phyloP scores from a whole-genome alignment of 2,329 filamentous ascomycete species.

The Karstenula rhodostoma region DNA sequence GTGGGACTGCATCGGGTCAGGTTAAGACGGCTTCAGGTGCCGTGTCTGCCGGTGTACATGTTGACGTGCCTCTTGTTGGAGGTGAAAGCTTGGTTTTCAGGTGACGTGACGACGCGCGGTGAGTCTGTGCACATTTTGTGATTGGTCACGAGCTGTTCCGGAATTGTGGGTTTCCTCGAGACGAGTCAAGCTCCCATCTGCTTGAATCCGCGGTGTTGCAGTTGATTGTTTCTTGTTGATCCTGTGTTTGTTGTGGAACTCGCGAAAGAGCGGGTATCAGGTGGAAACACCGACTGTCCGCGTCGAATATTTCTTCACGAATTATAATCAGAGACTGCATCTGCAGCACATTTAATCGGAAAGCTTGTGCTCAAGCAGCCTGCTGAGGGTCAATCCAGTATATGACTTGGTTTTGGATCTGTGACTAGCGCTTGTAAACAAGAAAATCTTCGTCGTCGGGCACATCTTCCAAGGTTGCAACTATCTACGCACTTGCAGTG shows the following conservation, averaged over 20 bases:
- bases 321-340: too few species aligned
- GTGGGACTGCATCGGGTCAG: neutral
- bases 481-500: too few species aligned
- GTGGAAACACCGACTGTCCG: too few species aligned
- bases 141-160: neutral
- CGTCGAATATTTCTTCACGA: too few species aligned
- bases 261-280: neutral
- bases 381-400: too few species aligned
- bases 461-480: too few species aligned
- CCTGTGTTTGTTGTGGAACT: neutral
- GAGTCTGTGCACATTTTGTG: neutral
- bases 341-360: too few species aligned
- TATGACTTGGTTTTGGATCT: too few species aligned
- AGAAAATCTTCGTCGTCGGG: too few species aligned
- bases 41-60: neutral
- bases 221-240: neutral
- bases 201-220: neutral
- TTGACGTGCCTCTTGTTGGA: neutral
- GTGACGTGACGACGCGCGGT: conserved; percentile 10
- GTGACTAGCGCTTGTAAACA: too few species aligned
- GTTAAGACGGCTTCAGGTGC: conserved; percentile 5
- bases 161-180: neutral
- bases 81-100: neutral
- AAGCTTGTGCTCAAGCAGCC: too few species aligned
- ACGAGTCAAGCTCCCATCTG: neutral